Evolutionary conservation across 352 stramenopile species (phyloP), one percentile per base, ranked within the genome.

Genomic region (Paralagenidium karlingii): DNA sequence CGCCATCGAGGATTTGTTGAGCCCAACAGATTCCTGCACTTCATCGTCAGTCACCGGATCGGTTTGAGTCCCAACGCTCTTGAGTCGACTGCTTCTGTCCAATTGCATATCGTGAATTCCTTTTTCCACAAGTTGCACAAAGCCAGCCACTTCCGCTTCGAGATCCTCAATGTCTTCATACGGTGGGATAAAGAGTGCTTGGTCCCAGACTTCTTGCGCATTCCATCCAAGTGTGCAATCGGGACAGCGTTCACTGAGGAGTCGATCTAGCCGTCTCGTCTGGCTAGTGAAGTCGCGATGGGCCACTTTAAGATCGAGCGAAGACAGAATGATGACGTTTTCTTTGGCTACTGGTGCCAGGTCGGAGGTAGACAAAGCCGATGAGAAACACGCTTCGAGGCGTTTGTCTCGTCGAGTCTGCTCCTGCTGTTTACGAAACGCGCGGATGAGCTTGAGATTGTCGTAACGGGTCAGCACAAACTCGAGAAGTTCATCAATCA

Each of bases 151-250:
- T 20, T 70, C 53, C 5, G 49, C 27, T 24, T 67, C 59, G 18
- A 78, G 40, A 22, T 78, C 65, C 30, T 68, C 55, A 6, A 75
- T 41, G 29, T 75, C 58, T 47, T 78, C 65, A 10, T 57, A 49
- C 5, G 59, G 53, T 5, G 65, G 65, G 18, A 78, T 68, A 49
- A 78, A 78, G 9, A 78, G 59, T 18, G 65, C 65, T 54, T 73
- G 61, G 27, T 78, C 61, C 65, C 65, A 78, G 10, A 78, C 43
- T 28, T 66, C 56, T 10, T 68, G 58, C 1, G 58, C 38, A 5
- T 68, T 59, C 65, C 65, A 78, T 3, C 65, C 65, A 7, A 69
- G 45, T 2, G 34, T 53, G 40, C 58, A 68, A 21, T 78, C 65
- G 2, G 65, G 65, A 21, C 55, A n/a, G n/a, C n/a, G n/a, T n/a